These are phyloP conservation scores for Diaporthe humulicola DNA, from an alignment of 2,329 filamentous ascomycete genomes.

Conservation along the genomic window DNA sequence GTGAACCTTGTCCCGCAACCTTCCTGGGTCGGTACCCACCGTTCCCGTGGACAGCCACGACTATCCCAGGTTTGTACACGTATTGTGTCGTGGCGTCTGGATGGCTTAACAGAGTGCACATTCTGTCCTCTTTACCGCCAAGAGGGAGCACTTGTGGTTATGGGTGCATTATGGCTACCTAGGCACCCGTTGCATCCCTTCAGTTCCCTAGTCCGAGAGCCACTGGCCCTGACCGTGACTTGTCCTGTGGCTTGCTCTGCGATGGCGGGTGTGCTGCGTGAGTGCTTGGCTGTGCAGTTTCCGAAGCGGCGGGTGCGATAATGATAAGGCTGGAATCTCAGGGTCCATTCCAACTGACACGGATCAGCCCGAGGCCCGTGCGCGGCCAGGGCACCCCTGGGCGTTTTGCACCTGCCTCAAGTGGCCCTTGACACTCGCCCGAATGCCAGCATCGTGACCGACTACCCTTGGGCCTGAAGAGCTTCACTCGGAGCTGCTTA, in stretches of 20 bases:
- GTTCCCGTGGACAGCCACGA: neutral
- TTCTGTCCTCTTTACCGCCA: neutral
- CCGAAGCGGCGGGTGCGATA: neutral
- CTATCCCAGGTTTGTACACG: neutral
- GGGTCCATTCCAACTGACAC: neutral
- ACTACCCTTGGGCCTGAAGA: conserved; percentile 11
- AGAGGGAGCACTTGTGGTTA: neutral
- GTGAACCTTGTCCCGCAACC: neutral
- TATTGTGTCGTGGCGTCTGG: neutral
- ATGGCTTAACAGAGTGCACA: neutral
- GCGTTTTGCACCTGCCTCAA: conserved; percentile 20
- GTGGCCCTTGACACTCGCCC: conserved; percentile 14
- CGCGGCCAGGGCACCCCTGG: neutral
- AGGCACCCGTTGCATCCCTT: neutral
- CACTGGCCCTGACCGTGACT: neutral
- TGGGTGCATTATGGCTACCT: neutral
- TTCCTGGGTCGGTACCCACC: neutral
- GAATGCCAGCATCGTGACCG: conserved; percentile 7
- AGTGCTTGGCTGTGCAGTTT: neutral
- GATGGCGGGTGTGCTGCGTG: neutral
- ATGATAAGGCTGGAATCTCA: conserved; percentile 23
- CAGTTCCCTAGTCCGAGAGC: neutral
- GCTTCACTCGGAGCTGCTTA: conserved; percentile 30
- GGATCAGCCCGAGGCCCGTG: neutral
- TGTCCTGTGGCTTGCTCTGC: neutral